These are phyloP conservation scores for Borealophlyctis nickersoniae DNA, from an alignment of 192 early-diverging fungal genomes.

Conservation along the genomic window DNA sequence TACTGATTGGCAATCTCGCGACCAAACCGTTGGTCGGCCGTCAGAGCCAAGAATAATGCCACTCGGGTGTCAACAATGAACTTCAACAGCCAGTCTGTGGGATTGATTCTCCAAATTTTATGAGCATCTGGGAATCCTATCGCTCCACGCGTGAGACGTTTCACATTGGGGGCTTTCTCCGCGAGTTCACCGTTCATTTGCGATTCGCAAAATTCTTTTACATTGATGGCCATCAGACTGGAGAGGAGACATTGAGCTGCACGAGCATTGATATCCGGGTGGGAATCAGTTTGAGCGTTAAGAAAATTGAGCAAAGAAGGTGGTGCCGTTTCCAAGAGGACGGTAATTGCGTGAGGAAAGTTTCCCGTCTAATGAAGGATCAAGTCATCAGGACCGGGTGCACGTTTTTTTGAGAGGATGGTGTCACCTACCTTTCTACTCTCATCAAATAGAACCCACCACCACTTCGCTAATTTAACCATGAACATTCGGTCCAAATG, in stretches of 20 bases:
- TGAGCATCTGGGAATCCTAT: no score
- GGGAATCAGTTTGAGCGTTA: neutral
- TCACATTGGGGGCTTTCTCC: no score
- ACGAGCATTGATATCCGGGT: constrained; percentile 1
- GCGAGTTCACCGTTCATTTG: no score
- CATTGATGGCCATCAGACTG: neutral
- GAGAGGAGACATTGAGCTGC: constrained; percentile 8
- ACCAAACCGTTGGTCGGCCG: constrained; percentile 39
- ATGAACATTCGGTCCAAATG: constrained; percentile 15
- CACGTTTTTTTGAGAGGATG: neutral
- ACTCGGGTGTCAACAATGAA: constrained; percentile 27
- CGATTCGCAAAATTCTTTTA: constrained; percentile 4
- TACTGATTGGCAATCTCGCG: constrained; percentile 25
- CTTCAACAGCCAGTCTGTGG: neutral
- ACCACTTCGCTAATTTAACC: constrained; percentile 17
- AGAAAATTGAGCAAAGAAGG: constrained; percentile 1
- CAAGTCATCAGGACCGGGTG: neutral
- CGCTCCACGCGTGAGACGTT: no score
- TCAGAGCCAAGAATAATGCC: constrained; percentile 31
- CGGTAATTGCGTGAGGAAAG: constrained; percentile 3
- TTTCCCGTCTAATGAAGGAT: constrained; percentile 1
- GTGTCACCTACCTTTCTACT: constrained; percentile 11
- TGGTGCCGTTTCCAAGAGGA: neutral
- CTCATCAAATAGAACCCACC: constrained; percentile 13
- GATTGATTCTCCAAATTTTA: no score